Conservation (phyloP, 345 rosid genomes). For the Cardamine occulta region DNA sequence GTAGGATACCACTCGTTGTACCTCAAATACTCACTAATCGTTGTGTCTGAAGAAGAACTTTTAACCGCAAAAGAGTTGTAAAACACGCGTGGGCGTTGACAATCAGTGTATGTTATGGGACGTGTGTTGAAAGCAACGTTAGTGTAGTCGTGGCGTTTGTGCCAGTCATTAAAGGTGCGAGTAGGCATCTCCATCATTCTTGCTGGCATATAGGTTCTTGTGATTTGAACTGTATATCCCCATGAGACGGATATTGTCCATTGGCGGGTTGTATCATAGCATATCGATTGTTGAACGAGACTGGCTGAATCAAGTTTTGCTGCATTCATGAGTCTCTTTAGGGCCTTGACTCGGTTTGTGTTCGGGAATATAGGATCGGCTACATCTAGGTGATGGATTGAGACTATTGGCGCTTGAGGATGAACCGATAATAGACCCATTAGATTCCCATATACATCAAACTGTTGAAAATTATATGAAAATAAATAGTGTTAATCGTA, state of each 20-base stretch:
- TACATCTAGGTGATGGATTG: conserved; percentile 73
- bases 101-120: conserved; percentile 45
- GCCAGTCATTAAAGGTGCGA: conserved; percentile 69
- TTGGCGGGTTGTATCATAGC: conserved; percentile 55
- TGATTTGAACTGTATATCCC: conserved; percentile 74
- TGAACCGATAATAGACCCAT: conserved; percentile 75
- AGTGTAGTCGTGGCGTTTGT: conserved; percentile 42
- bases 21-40: conserved; percentile 49
- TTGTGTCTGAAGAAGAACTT: conserved; percentile 36
- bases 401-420: conserved; percentile 67
- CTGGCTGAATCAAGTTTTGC: conserved; percentile 65
- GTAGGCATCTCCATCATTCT: conserved; percentile 61
- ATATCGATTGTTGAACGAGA: conserved; percentile 69
- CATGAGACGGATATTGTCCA: conserved; percentile 82
- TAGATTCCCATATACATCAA: conserved; percentile 60
- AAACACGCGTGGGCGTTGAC: conserved; percentile 61
- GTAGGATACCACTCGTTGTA: conserved; percentile 20
- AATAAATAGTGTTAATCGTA: not conserved
- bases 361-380: conserved; percentile 69
- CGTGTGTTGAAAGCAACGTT: conserved; percentile 64
- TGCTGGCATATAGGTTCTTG: conserved; percentile 55
- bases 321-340: conserved; percentile 51
- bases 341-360: conserved; percentile 44
- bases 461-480: conserved; percentile 38
- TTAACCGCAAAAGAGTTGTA: conserved; percentile 45